phyloP scores from a whole-genome alignment of 192 early-diverging fungal genomes.

The Rhizophagus sp. region DNA sequence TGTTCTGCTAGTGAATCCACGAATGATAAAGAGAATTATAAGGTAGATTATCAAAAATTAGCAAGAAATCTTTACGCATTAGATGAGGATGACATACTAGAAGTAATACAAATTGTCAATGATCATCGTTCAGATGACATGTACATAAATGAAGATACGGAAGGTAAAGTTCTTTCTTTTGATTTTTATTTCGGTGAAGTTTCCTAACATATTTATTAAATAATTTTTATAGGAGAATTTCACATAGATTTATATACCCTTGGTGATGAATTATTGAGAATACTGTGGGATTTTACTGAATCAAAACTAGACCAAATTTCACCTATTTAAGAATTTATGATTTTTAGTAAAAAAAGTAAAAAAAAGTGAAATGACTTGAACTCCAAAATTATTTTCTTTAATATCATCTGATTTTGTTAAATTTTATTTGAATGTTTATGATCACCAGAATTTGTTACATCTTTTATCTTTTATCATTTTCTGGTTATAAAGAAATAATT shows the following conservation, averaged over 20 bases:
- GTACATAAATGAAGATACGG: slow-evolving; percentile 46
- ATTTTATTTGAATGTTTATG: too few relatives aligned
- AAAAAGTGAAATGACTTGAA: not conserved
- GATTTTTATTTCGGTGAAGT: not conserved
- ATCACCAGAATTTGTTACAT: too few relatives aligned
- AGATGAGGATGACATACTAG: slow-evolving; percentile 40
- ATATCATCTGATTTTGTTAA: too few relatives aligned
- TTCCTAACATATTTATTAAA: not conserved
- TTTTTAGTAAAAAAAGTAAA: not conserved
- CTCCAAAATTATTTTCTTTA: too few relatives aligned
- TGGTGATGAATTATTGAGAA: slow-evolving; percentile 36
- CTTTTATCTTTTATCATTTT: too few relatives aligned
- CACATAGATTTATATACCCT: slow-evolving; percentile 45
- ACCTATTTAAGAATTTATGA: not conserved
- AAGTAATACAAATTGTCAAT: slow-evolving; percentile 41
- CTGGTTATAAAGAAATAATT: too few relatives aligned
- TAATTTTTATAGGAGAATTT: slow-evolving; percentile 39
- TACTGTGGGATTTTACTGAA: slow-evolving; percentile 43
- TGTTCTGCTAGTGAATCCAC: not conserved
- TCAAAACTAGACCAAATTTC: slow-evolving; percentile 14
- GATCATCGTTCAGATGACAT: slow-evolving; percentile 40
- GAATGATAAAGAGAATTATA: slow-evolving; percentile 9
- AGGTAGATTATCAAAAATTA: slow-evolving; percentile 39
- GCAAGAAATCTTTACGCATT: slow-evolving; percentile 44
- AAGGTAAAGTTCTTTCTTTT: slow-evolving; percentile 33